Base-by-base conservation (phyloP, 805 yeast genomes). In the Pichia thaimueangensis region DNA sequence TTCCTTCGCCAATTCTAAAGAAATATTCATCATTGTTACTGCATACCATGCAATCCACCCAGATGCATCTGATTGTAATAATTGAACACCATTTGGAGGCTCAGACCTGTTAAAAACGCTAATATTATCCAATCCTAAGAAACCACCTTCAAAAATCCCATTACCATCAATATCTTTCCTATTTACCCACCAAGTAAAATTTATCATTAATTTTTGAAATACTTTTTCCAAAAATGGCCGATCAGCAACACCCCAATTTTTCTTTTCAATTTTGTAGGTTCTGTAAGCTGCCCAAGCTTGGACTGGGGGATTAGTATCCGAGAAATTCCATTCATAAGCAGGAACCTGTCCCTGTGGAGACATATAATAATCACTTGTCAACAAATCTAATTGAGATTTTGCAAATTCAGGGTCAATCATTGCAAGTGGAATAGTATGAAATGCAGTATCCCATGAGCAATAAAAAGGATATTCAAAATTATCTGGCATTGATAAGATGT, bases 331-430 rank as follows among this genome's bases (percentile, higher is more conserved):
- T 64, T 88, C 97, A 61, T 88, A 88, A 12, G 96, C 96, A 0
- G 97, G 96, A 50, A 87, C 78, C 63, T 89, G 96, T n/a, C 97
- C 97, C 60, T 88, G 88, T 35, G 96, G 96, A 59, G 91, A 96
- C 94, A 87, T 86, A 59, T 88, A 88, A 96, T 96, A 88, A 64
- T 88, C 97, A 57, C 96, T 74, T 24, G 95, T 82, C 59, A 88
- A 68, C 44, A 88, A 67, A 59, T 83, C 95, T 52, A 88, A 72
- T 65, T 88, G 96, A 53, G 77, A 81, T 62, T 88, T 88, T 28
- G 96, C 94, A 66, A 86, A 88, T 42, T 76, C 86, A 2, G 96
- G 95, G 61, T 88, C 97, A 56, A 88, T 78, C 88, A 88, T 85
- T 5, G 96, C 91, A 48, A 88, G 66, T 11, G 97, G 96, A 52